phyloP scores from a whole-genome alignment of 192 early-diverging fungal species.

The Backusella psychrophila region DNA sequence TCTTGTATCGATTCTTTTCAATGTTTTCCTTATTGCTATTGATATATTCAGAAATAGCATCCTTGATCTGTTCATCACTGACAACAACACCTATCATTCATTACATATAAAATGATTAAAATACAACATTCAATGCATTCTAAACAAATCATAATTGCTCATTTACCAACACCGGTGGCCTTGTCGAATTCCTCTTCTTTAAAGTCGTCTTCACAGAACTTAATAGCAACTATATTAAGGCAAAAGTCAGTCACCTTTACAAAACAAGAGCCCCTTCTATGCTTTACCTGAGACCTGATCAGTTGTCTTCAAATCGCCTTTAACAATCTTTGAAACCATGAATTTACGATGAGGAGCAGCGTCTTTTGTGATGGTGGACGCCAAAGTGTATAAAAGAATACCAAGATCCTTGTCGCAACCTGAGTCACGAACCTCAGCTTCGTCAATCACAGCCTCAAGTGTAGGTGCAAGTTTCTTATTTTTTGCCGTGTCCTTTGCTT shows the following conservation, averaged over 20 bases:
- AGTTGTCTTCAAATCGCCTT: conserved; percentile 62
- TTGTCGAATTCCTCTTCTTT: conserved; percentile 75
- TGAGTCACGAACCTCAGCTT: conserved; percentile 52
- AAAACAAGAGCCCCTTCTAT: too few relatives aligned
- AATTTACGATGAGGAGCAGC: conserved; percentile 72
- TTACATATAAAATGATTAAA: not conserved
- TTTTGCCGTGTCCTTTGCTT: conserved; percentile 90
- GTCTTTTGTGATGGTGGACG: conserved; percentile 80
- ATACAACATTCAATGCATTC: not conserved
- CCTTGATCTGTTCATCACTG: conserved; percentile 71
- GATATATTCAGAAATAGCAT: conserved; percentile 62
- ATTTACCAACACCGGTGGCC: conserved; percentile 90
- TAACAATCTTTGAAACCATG: conserved; percentile 77
- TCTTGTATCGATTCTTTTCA: conserved; percentile 81
- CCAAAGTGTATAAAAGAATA: conserved; percentile 83
- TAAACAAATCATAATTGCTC: not conserved
- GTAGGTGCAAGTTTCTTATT: conserved; percentile 94
- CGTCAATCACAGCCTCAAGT: conserved; percentile 68
- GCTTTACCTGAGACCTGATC: conserved; percentile 85
- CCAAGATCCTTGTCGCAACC: conserved; percentile 60
- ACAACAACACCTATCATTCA: conserved; percentile 73
- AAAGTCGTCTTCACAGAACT: conserved; percentile 70
- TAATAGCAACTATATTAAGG: conserved; percentile 75
- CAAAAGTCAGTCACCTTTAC: too few relatives aligned
- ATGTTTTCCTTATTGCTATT: conserved; percentile 67